These are phyloP conservation scores for Aspergillus mulundensis DNA, from an alignment of 495 filamentous ascomycete species.

Conservation along the genomic window DNA sequence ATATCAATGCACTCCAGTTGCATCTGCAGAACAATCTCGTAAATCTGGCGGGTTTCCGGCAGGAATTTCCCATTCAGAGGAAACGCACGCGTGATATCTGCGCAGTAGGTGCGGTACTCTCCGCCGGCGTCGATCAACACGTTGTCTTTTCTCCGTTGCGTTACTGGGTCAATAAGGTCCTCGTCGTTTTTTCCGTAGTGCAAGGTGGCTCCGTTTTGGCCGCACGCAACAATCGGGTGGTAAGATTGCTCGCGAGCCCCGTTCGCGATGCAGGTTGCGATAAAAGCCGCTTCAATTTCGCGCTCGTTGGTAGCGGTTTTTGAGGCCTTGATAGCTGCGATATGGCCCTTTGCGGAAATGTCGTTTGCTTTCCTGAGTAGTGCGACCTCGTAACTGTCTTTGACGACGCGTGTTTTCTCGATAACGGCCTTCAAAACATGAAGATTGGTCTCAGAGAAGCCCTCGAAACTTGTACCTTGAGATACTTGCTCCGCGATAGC, in stretches of 20 bases:
- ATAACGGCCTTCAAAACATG: slow-evolving; percentile 66
- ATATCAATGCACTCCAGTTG: slow-evolving; percentile 69
- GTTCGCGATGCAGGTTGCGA: slow-evolving; percentile 67
- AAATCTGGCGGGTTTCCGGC: slow-evolving; percentile 68
- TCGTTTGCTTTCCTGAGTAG: slow-evolving; percentile 78
- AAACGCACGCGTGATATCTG: slow-evolving; percentile 88
- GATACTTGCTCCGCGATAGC: slow-evolving; percentile 70
- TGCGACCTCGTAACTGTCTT: slow-evolving; percentile 81
- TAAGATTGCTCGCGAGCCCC: slow-evolving; percentile 79
- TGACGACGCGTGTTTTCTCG: slow-evolving; percentile 71
- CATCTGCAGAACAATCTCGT: slow-evolving; percentile 84
- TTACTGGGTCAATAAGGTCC: slow-evolving; percentile 41
- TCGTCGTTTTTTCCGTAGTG: slow-evolving; percentile 82
- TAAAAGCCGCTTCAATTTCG: slow-evolving; percentile 76
- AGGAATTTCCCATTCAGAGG: slow-evolving; percentile 75
- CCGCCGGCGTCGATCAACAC: slow-evolving; percentile 80
- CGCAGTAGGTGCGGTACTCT: slow-evolving; percentile 75
- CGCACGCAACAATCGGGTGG: slow-evolving; percentile 75
- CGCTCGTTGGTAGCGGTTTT: slow-evolving; percentile 69
- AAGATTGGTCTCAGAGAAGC: slow-evolving; percentile 59
- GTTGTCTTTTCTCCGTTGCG: slow-evolving; percentile 58
- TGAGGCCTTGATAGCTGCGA: slow-evolving; percentile 61
- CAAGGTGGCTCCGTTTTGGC: slow-evolving; percentile 73
- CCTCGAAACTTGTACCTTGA: slow-evolving; percentile 57
- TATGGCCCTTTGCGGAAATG: slow-evolving; percentile 73